These are phyloP conservation scores for Sphaerulina musiva DNA, from an alignment of 2,329 filamentous ascomycete species.

Conservation along the genomic window DNA sequence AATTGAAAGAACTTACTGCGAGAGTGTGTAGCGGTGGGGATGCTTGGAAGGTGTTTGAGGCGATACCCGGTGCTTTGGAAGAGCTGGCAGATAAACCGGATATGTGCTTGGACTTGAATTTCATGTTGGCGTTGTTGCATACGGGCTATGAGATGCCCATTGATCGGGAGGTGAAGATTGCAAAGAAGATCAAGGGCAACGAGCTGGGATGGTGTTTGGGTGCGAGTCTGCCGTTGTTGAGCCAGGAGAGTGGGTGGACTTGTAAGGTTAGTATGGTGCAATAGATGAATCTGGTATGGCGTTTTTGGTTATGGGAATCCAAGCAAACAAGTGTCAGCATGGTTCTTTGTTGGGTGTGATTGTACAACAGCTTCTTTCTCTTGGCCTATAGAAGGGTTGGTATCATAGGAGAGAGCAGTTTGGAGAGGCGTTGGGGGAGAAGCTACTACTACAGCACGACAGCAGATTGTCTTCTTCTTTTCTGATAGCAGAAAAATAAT, in stretches of 20 bases:
- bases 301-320: neutral
- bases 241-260: slow-evolving; percentile 28
- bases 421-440: no score
- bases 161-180: slow-evolving; percentile 91
- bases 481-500: no score
- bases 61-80: slow-evolving; percentile 67
- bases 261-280: slow-evolving; percentile 22
- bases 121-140: slow-evolving; percentile 87
- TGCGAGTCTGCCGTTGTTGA: slow-evolving; percentile 53
- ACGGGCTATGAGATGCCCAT: slow-evolving; percentile 98
- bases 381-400: no score
- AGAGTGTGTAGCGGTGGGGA: slow-evolving; percentile 82
- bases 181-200: slow-evolving; percentile 97
- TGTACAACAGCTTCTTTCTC: no score
- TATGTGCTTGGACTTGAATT: slow-evolving; percentile 90
- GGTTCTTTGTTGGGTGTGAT: no score
- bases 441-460: no score
- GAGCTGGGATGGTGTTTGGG: slow-evolving; percentile 97
- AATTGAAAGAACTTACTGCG: slow-evolving; percentile 77
- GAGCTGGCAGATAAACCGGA: slow-evolving; percentile 80
- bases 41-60: slow-evolving; percentile 74
- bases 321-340: no score
- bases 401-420: no score
- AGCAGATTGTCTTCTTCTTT: no score
- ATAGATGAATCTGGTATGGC: slow-evolving; percentile 3